Base-by-base conservation (phyloP, 495 filamentous ascomycete species). In the Neurospora africana region DNA sequence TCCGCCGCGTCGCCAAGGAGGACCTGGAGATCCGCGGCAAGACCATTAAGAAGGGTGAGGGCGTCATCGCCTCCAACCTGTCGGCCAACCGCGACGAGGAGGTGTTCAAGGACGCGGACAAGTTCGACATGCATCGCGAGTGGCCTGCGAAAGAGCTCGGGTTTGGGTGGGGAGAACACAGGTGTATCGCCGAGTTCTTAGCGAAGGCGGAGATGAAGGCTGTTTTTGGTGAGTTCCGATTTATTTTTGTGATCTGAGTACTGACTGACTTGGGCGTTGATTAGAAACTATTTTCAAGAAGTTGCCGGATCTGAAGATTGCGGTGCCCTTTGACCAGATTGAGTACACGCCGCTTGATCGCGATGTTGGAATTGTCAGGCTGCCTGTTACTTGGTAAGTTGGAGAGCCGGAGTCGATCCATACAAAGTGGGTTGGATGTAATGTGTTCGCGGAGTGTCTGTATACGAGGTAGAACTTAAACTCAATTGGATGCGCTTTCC, bases 51-150 rank as follows among this genome's bases (percentile, higher is more conserved):
- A 78, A 79, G 0, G 76, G 78, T 3, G 79, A 85, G 68, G 84
- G 84, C 70, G 82, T 85, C 68, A 84, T 85, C 43, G 81, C 82
- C 6, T 81, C 84, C 6, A 85, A 83, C 39, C 76, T 79, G 77
- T 85, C 84, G 19, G 84, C 81, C 10, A 83, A 83, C 75, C 77
- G 84, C 9, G 84, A 85, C 76, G 83, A 84, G 61, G 81, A 83
- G 5, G 75, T 83, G 11, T 85, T 82, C 35, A 69, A 74, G 10
- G 70, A 82, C 23, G 76, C 84, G 1, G 80, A 84, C 68, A 74
- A 36, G 41, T 86, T 86, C 72, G 76, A 85, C 72, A 81, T 85
- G 78, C 75, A 78, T 68, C 80, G 82, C n/a, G 75, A 76, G 73
- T 78, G 78, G 74, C 75, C 77, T 21, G 69, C 72, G 41, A 69